Percentiles rank a stretch among this genome's conserved stretches.
Evolutionary conservation across 2,329 filamentous ascomycete genomes (phyloP).

Genomic region (Dactylonectria estremocensis): DNA sequence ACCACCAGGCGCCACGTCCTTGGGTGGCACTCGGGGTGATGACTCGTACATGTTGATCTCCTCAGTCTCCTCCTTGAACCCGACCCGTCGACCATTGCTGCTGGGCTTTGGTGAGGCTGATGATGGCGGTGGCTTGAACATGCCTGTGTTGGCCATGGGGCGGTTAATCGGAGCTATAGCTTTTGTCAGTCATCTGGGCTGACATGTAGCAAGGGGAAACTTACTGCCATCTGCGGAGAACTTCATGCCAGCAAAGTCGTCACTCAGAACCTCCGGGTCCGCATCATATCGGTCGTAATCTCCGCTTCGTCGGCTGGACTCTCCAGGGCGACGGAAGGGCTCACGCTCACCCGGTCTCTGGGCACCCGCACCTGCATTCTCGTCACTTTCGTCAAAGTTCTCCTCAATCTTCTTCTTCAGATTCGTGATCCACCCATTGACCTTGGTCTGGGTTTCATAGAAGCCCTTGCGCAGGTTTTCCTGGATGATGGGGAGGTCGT

Average conservation of each 20-base stretch:
- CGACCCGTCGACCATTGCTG: constrained; percentile 66
- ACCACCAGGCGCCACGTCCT: constrained; percentile 62
- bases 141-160: constrained; percentile 80
- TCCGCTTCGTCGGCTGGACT: constrained; percentile 79
- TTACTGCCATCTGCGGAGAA: constrained; percentile 75
- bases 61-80: constrained; percentile 76
- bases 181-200: constrained; percentile 36
- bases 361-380: constrained; percentile 60
- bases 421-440: constrained; percentile 93
- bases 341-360: constrained; percentile 51
- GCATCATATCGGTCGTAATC: constrained; percentile 96
- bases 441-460: constrained; percentile 90
- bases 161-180: constrained; percentile 62
- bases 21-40: constrained; percentile 70
- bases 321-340: constrained; percentile 68
- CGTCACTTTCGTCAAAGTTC: constrained; percentile 82
- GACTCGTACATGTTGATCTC: constrained; percentile 85
- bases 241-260: constrained; percentile 86
- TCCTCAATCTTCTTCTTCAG: constrained; percentile 96
- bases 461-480: constrained; percentile 97
- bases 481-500: constrained; percentile 93
- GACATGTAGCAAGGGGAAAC: constrained; percentile 46
- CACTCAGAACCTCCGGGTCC: constrained; percentile 89
- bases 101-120: constrained; percentile 66
- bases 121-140: constrained; percentile 80